Evolutionary conservation across 768 basidiomycete species (phyloP).

Genomic region (Mycena leptocephala): DNA sequence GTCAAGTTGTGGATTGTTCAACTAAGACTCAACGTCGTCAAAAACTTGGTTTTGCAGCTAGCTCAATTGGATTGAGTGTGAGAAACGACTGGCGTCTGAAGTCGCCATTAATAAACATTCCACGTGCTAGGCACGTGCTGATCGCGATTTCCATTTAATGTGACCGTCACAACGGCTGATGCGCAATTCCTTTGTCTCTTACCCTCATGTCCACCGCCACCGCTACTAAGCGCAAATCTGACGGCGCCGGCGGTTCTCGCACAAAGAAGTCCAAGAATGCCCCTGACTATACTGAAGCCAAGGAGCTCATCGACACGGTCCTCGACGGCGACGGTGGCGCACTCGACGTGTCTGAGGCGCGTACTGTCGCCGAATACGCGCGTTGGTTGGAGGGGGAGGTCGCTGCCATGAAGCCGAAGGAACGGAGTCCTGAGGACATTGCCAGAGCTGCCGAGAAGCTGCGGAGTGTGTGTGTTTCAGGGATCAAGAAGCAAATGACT

Average conservation of each 20-base stretch:
- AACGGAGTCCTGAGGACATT: constrained; percentile 44
- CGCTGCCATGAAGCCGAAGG: constrained; percentile 45
- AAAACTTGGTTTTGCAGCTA: too few species aligned
- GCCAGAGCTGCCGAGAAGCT: constrained; percentile 55
- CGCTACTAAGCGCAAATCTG: constrained; percentile 53
- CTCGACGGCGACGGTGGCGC: constrained; percentile 50
- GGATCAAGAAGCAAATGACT: constrained; percentile 62
- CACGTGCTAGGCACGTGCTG: neutral
- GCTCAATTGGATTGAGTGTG: too few species aligned
- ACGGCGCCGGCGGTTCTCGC: constrained; percentile 37
- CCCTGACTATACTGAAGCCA: constrained; percentile 41
- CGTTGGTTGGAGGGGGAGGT: constrained; percentile 28
- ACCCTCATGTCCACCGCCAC: constrained; percentile 27
- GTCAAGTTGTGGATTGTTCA: too few species aligned
- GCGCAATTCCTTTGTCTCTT: constrained; percentile 8
- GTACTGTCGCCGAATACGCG: constrained; percentile 42
- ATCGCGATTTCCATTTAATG: neutral
- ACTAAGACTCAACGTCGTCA: too few species aligned
- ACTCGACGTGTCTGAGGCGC: constrained; percentile 45
- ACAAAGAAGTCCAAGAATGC: constrained; percentile 48
- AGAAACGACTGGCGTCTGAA: too few species aligned
- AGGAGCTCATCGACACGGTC: constrained; percentile 50
- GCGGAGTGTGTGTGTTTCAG: constrained; percentile 55
- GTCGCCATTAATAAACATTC: too few species aligned
- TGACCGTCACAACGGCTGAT: constrained; percentile 6